Percentiles rank a stretch among this genome's conserved stretches.
Evolutionary conservation across 495 filamentous ascomycete species (phyloP).

Genomic region (Chaetomium fimeti): DNA sequence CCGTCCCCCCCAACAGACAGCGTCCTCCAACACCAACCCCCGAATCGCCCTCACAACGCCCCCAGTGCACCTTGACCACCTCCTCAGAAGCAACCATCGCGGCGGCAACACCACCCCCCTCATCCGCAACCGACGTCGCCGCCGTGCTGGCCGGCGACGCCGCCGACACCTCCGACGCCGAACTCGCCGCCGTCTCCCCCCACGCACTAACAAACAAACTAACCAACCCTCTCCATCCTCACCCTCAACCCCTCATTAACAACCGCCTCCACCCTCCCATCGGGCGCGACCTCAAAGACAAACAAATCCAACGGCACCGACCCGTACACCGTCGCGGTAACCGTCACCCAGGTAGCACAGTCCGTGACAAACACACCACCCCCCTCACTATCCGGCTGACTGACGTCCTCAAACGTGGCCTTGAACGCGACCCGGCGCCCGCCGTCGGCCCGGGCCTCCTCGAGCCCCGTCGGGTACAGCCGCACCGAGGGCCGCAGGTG

Average conservation of each 20-base stretch:
- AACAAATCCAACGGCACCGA: constrained; percentile 43
- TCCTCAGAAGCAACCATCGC: too few relatives aligned
- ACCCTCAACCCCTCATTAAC: constrained; percentile 44
- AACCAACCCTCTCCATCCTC: constrained; percentile 29
- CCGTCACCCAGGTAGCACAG: constrained; percentile 42
- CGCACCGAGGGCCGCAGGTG: constrained; percentile 30
- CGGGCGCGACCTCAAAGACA: constrained; percentile 42
- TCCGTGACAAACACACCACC: constrained; percentile 33
- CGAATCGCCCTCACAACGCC: too few relatives aligned
- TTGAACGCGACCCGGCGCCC: constrained; percentile 42
- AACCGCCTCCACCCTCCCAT: constrained; percentile 37
- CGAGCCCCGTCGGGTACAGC: constrained; percentile 46
- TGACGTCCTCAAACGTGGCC: constrained; percentile 43
- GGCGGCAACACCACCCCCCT: too few relatives aligned
- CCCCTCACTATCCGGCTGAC: constrained; percentile 15
- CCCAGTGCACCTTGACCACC: too few relatives aligned
- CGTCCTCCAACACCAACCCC: too few relatives aligned
- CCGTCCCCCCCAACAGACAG: too few relatives aligned
- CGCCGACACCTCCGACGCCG: too few relatives aligned
- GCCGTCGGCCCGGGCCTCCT: constrained; percentile 32
- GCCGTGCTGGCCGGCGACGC: too few relatives aligned
- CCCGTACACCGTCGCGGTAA: constrained; percentile 40
- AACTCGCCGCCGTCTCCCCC: neutral
- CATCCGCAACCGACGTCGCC: too few relatives aligned
- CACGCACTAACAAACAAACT: neutral